phyloP scores from a whole-genome alignment of 1,284 basidiomycete genomes.

The Tausonia pullulans region DNA sequence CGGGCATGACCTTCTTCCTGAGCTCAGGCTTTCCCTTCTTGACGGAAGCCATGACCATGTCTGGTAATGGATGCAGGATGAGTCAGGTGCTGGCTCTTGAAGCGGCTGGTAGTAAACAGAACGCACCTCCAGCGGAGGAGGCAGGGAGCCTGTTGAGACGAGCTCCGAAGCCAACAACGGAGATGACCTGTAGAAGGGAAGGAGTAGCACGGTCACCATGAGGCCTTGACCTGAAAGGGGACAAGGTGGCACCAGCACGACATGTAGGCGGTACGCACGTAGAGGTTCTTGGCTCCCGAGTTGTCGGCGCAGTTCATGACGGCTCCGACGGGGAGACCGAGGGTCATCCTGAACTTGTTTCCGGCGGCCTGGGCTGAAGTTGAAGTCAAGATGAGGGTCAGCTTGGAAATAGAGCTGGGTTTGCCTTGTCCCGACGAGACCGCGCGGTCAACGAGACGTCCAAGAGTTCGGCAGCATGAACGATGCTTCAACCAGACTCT shows the following conservation, averaged over 20 bases:
- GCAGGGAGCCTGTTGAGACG: conserved; percentile 96
- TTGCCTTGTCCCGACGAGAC: neutral
- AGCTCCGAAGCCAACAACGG: conserved; percentile 68
- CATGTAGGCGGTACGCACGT: conserved; percentile 30
- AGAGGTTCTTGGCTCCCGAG: conserved; percentile 95
- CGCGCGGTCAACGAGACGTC: too few relatives aligned
- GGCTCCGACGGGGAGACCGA: conserved; percentile 92
- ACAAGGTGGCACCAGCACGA: too few relatives aligned
- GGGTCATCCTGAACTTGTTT: conserved; percentile 94
- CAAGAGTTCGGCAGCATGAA: too few relatives aligned
- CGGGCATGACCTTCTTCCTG: conserved; percentile 99
- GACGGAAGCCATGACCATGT: conserved; percentile 97
- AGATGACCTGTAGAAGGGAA: conserved; percentile 38
- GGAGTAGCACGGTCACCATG: neutral
- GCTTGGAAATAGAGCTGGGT: neutral
- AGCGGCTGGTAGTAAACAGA: neutral
- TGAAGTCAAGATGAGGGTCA: neutral
- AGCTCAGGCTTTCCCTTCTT: conserved; percentile 99
- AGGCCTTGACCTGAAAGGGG: neutral
- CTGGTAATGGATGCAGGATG: conserved; percentile 36
- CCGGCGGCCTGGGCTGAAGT: conserved; percentile 47
- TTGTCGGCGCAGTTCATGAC: conserved; percentile 99
- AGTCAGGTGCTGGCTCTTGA: neutral
- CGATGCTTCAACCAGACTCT: too few relatives aligned
- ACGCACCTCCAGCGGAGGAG: conserved; percentile 55